Conservation (phyloP, 2,329 filamentous ascomycete species). For the Biscogniauxia sp. region DNA sequence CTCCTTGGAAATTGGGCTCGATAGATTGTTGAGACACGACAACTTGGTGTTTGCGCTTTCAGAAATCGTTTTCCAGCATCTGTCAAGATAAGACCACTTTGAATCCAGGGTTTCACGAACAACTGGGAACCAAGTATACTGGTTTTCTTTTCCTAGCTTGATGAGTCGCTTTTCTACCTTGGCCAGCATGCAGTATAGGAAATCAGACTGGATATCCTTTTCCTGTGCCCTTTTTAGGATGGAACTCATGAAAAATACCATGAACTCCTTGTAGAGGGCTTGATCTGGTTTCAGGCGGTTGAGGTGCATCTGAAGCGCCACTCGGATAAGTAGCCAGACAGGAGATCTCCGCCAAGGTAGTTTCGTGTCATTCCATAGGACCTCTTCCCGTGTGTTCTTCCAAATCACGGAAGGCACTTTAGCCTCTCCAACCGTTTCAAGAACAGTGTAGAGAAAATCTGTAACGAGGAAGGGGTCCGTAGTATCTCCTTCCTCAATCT, state of each 20-base stretch:
- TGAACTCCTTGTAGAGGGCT: conserved; percentile 48
- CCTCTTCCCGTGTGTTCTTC: conserved; percentile 52
- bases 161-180: conserved; percentile 35
- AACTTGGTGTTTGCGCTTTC: neutral
- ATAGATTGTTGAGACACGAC: neutral
- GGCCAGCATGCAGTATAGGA: conserved; percentile 39
- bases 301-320: conserved; percentile 43
- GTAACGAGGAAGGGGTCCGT: conserved; percentile 48
- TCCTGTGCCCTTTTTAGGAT: conserved; percentile 37
- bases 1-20: neutral
- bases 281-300: neutral
- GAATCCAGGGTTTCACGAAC: neutral
- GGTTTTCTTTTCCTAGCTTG: neutral
- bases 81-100: neutral
- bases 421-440: conserved; percentile 38
- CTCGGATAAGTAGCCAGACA: conserved; percentile 54
- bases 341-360: conserved; percentile 40
- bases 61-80: neutral
- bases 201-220: conserved; percentile 20
- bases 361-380: conserved; percentile 36
- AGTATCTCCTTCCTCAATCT: conserved; percentile 43
- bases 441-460: conserved; percentile 43
- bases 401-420: conserved; percentile 32
- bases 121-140: neutral
- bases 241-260: conserved; percentile 43